These are phyloP conservation scores for Avena sativa DNA, from an alignment of 176 grass and related monocot genomes.

Conservation along the genomic window DNA sequence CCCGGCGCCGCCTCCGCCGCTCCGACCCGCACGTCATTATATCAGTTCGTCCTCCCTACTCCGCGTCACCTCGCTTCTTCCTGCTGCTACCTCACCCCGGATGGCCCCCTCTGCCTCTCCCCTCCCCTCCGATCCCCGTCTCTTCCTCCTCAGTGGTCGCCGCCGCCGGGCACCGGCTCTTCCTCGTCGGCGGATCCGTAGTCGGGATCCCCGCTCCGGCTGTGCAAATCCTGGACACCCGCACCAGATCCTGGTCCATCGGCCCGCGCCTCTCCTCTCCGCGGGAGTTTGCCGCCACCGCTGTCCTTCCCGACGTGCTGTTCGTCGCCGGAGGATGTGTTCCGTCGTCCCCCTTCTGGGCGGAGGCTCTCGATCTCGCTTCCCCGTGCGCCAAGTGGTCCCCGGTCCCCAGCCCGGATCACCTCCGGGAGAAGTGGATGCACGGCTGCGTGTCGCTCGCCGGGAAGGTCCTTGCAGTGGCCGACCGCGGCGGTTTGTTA, in stretches of 20 bases:
- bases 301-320: conserved; percentile 35
- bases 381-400: conserved; percentile 50
- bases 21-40: conserved; percentile 61
- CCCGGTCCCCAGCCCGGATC: conserved; percentile 57
- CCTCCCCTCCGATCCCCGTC: conserved; percentile 51
- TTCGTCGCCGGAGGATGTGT: conserved; percentile 83
- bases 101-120: conserved; percentile 44
- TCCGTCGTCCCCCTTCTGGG: conserved; percentile 66
- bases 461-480: conserved; percentile 75
- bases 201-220: conserved; percentile 48
- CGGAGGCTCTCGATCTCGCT: conserved; percentile 70
- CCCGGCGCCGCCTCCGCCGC: conserved; percentile 45
- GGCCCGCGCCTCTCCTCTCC: conserved; percentile 80
- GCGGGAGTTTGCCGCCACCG: conserved; percentile 71
- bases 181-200: conserved; percentile 75
- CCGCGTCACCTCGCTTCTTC: conserved; percentile 65
- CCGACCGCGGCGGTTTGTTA: conserved; percentile 78
- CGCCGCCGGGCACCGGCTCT: conserved; percentile 45
- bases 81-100: conserved; percentile 59
- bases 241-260: conserved; percentile 66
- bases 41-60: conserved; percentile 60
- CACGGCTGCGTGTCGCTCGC: conserved; percentile 77
- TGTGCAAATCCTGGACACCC: conserved; percentile 67
- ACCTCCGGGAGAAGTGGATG: conserved; percentile 91
- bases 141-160: conserved; percentile 54